Evolutionary conservation across 257 asterid genomes (phyloP), one percentile per base, ranked within the genome.

Genomic region (Salvia hispanica): DNA sequence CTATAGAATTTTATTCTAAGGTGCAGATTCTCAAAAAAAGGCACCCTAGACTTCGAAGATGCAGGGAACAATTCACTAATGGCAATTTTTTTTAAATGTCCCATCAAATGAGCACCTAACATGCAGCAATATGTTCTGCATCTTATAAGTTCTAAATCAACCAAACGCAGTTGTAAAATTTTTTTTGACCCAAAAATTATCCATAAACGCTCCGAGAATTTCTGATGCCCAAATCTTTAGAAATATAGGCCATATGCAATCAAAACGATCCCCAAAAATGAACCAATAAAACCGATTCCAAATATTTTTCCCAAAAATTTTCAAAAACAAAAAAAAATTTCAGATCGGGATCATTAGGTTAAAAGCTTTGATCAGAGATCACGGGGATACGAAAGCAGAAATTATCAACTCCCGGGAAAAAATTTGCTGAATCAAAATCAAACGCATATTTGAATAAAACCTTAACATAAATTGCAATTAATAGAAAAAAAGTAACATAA

Each of bases 341-440:
- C 55, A 77, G 78, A 72, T 69, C 73, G 54, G 48, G 50, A 66
- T 46, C 69, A 56, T 43, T 15, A 64, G 25, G 37, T 44, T 25
- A 62, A 12, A 37, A 46, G 3, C 45, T 13, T 62, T 66, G 75
- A 80, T 76, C 78, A 69, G 57, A 69, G 66, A 67, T 51, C 66
- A 62, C 9, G 43, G 59, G 13, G 10, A 53, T 42, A 28, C 59
- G 2, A 55, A 67, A 28, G 18, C 18, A 64, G 47, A 43, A 42
- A 69, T 25, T 16, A 53, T 57, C 43, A 57, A 44, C 11, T 39
- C 59, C 68, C n/a, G n/a, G 34, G 42, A 64, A 15, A 47, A 57
- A 43, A 63, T 51, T 8, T 50, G 69, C 68, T 56, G 18, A 37
- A 51, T 70, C 52, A 21, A 46, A 56, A 75, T 69, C 53, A 64